Base-by-base conservation (phyloP, 2,329 filamentous ascomycete species). In the Clarireedia monteithiana region DNA sequence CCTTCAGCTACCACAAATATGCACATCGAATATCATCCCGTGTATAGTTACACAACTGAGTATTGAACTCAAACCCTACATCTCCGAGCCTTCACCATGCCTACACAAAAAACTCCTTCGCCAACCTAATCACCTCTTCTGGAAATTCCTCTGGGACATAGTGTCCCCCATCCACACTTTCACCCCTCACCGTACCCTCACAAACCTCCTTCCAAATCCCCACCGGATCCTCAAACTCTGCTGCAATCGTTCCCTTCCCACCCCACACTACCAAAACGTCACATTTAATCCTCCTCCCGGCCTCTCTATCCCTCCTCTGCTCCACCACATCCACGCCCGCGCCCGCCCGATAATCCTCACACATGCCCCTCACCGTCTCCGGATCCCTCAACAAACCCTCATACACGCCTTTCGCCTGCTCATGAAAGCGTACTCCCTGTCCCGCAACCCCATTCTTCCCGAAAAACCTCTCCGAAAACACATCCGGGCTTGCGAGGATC, bases 341-440 rank as follows among this genome's bases (percentile, higher is more conserved):
- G 5, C 72, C 73, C 0, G 80, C 80, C 10, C 77, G 69, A 58
- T 83, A 84, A 60, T 83, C 80, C 59, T 82, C 73, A 58, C 78
- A 81, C 69, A 75, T 78, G 0, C 72, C 73, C 57, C 75, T 72
- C 10, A 82, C 71, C 0, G 72, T 67, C 0, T 66, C 69, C 2
- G 67, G 63, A 46, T 80, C 72, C 5, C 14, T 34, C 30, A 66
- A 60, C 36, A 62, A 55, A 9, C n/a, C 10, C 48, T 59, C 55
- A 60, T 66, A 67, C 12, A 48, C 49, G 14, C 12, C 24, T 23
- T 56, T 42, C 12, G 42, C 57, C 7, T 58, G 36, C 40, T 42
- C 26, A 50, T 67, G 67, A 26, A 69, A 24, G 1, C 5, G 0
- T 4, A 49, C 20, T 4, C 24, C 24, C 1, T 30, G 14, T 1